A percentile compares a stretch with the other conserved stretches of the same genome.
phyloP scores from a whole-genome alignment of 2,329 filamentous ascomycete genomes.

The Chlorencoelia australis region DNA sequence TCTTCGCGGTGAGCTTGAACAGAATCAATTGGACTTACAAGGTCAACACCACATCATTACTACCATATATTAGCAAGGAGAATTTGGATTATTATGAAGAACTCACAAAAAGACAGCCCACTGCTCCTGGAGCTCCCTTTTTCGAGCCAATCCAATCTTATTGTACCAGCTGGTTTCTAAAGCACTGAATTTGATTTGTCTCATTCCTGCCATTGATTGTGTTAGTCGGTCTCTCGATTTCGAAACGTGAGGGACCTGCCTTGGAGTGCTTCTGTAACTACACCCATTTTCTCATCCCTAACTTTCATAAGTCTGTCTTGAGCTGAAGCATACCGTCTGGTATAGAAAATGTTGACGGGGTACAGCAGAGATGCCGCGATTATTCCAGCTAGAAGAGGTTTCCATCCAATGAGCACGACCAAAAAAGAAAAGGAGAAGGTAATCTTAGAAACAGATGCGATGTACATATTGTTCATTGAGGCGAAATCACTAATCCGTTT shows the following conservation, averaged over 20 bases:
- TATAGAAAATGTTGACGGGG: constrained; percentile 58
- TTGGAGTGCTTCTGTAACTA: constrained; percentile 67
- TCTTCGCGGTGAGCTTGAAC: not conserved
- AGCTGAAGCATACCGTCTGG: constrained; percentile 52
- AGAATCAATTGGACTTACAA: too few relatives aligned
- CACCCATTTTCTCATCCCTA: constrained; percentile 63
- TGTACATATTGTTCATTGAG: constrained; percentile 55
- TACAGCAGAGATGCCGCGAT: constrained; percentile 52
- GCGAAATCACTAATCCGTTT: constrained; percentile 59
- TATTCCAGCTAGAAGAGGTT: constrained; percentile 55
- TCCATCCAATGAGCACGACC: constrained; percentile 61
- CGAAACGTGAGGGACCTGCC: constrained; percentile 33
- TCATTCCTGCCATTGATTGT: constrained; percentile 36
- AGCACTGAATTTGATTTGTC: constrained; percentile 78
- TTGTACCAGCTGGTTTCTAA: constrained; percentile 65
- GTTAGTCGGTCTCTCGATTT: not conserved
- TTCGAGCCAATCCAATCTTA: constrained; percentile 54
- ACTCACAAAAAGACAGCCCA: constrained; percentile 51
- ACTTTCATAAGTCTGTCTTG: constrained; percentile 66
- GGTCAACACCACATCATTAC: too few relatives aligned
- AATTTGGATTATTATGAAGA: too few relatives aligned
- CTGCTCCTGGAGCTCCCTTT: constrained; percentile 55
- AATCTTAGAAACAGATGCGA: constrained; percentile 52
- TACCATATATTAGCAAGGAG: too few relatives aligned
- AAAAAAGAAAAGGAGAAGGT: constrained; percentile 57